Evolutionary conservation across 1,284 basidiomycete species (phyloP).

Genomic region (Ustilago loliicola): DNA sequence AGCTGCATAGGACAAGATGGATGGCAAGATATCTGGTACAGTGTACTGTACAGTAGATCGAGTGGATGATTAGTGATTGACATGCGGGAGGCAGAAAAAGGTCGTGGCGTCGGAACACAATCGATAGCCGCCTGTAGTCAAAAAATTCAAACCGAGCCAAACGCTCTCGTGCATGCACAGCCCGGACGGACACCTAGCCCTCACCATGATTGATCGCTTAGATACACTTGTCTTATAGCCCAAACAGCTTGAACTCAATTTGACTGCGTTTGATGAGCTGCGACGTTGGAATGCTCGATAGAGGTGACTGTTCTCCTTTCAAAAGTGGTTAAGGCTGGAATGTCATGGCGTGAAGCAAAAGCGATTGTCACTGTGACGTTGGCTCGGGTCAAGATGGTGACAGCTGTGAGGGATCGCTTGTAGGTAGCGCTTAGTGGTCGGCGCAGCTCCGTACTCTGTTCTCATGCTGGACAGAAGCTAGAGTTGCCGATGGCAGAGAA

Average conservation of each 20-base stretch:
- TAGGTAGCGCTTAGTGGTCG: conserved; percentile 12
- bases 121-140: not conserved
- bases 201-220: no score
- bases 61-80: not conserved
- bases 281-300: not conserved
- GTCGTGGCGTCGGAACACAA: conserved; percentile 14
- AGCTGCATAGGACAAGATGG: not conserved
- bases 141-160: conserved; percentile 2
- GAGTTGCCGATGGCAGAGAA: not conserved
- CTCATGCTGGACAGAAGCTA: not conserved
- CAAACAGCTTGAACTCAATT: no score
- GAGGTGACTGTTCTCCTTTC: no score
- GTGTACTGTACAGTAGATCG: no score
- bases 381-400: not conserved
- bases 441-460: conserved; percentile 20
- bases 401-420: not conserved
- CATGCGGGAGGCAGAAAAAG: conserved; percentile 2
- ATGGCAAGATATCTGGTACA: not conserved
- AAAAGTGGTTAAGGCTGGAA: no score
- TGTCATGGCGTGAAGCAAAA: no score
- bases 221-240: no score
- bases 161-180: not conserved
- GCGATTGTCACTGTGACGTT: no score
- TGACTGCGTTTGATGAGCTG: no score
- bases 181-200: conserved; percentile 3